These are phyloP conservation scores for Aspergillus hortae DNA, from an alignment of 2,329 filamentous ascomycete species.

Conservation along the genomic window DNA sequence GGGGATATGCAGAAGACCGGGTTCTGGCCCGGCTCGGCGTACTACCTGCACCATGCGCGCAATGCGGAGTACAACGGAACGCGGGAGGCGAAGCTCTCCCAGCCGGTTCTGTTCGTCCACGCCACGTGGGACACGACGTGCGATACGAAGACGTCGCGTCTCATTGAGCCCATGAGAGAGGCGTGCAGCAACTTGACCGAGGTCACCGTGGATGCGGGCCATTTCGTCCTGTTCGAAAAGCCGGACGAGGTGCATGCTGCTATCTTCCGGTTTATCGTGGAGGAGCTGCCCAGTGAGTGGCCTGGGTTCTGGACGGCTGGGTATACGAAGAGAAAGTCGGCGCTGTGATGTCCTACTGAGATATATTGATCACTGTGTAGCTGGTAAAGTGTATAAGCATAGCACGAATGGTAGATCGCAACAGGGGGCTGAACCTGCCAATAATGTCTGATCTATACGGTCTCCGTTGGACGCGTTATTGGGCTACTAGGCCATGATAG, in stretches of 20 bases:
- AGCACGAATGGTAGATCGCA: no score
- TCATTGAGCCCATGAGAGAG: conserved; percentile 2
- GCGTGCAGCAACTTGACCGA: conserved; percentile 5
- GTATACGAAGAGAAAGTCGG: background rate
- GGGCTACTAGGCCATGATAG: no score
- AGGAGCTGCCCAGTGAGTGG: conserved; percentile 2
- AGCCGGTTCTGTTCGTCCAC: conserved; percentile 7
- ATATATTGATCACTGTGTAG: no score
- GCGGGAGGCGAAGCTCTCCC: conserved; percentile 35
- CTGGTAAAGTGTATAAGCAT: no score
- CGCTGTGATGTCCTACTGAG: no score
- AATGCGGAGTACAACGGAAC: conserved; percentile 42
- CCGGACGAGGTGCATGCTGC: conserved; percentile 3
- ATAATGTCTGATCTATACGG: no score
- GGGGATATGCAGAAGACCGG: conserved; percentile 41
- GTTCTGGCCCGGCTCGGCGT: conserved; percentile 37
- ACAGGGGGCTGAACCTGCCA: no score
- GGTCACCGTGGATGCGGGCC: conserved; percentile 2
- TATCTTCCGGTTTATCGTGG: conserved; percentile 4
- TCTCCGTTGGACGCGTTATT: no score
- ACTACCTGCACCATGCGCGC: conserved; percentile 43
- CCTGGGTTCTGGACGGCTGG: conserved; percentile 3
- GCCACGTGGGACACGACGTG: conserved; percentile 1
- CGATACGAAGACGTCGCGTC: conserved; percentile 5
- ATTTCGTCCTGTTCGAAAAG: conserved; percentile 7